These are phyloP conservation scores for Psilocybe sp. DNA, from an alignment of 768 basidiomycete genomes.

Conservation along the genomic window DNA sequence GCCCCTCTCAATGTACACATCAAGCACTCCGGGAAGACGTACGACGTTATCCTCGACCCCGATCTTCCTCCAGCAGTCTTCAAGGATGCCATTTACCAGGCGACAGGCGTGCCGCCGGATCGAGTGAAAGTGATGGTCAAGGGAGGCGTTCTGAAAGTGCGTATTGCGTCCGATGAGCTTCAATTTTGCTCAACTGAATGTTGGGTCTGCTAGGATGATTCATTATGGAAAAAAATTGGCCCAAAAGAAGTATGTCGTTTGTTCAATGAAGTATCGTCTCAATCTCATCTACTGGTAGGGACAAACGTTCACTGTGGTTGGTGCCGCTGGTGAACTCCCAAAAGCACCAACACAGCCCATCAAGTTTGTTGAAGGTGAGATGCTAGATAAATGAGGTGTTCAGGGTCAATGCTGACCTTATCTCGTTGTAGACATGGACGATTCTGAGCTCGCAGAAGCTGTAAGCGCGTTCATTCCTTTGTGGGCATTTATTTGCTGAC, in stretches of 20 bases:
- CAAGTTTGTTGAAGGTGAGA: constrained; percentile 81
- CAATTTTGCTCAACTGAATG: neutral
- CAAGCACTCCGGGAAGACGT: constrained; percentile 85
- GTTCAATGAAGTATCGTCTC: neutral
- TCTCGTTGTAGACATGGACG: constrained; percentile 70
- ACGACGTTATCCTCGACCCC: constrained; percentile 70
- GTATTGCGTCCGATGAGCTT: constrained; percentile 12
- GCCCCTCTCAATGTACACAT: constrained; percentile 72
- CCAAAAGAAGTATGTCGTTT: constrained; percentile 68
- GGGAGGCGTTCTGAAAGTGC: constrained; percentile 84
- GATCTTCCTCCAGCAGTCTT: constrained; percentile 68
- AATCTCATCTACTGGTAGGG: constrained; percentile 43
- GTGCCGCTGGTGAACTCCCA: constrained; percentile 88
- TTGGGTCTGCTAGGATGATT: constrained; percentile 62
- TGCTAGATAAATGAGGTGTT: neutral
- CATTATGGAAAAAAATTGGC: constrained; percentile 79
- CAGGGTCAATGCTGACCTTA: neutral
- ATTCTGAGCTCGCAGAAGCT: constrained; percentile 73
- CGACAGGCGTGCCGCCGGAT: constrained; percentile 84
- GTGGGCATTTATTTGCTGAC: neutral
- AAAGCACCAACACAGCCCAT: constrained; percentile 77
- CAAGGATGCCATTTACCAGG: constrained; percentile 78
- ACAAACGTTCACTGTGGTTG: constrained; percentile 91
- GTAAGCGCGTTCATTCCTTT: constrained; percentile 39
- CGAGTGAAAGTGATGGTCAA: constrained; percentile 99